Conservation (phyloP, 2,329 filamentous ascomycete species). For the Ophiosphaerella korrae region DNA sequence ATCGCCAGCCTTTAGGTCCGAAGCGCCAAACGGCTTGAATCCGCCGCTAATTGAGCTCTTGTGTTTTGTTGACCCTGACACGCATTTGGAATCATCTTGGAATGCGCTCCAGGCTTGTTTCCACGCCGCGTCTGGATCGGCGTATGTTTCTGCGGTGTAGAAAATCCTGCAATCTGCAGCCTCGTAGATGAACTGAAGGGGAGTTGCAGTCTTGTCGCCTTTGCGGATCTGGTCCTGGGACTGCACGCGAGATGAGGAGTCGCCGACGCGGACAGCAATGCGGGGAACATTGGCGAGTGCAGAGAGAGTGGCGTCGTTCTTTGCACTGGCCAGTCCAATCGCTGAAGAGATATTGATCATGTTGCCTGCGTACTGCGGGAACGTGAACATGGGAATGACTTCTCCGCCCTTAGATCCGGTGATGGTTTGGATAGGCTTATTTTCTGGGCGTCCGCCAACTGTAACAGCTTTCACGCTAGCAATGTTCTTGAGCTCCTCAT, state of each 20-base stretch:
- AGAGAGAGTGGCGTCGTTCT: slow-evolving; percentile 12
- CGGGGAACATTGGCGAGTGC: slow-evolving; percentile 20
- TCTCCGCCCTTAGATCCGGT: slow-evolving; percentile 64
- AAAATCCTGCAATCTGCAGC: slow-evolving; percentile 66
- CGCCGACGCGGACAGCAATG: slow-evolving; percentile 22
- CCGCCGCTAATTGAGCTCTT: slow-evolving; percentile 31
- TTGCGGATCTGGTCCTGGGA: slow-evolving; percentile 34
- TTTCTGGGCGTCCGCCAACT: slow-evolving; percentile 62
- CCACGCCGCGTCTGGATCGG: slow-evolving; percentile 59
- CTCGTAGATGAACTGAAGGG: slow-evolving; percentile 64
- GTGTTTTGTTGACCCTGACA: slow-evolving; percentile 28
- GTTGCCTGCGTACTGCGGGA: slow-evolving; percentile 20
- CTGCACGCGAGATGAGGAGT: slow-evolving; percentile 19
- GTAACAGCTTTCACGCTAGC: slow-evolving; percentile 60
- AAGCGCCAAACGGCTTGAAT: slow-evolving; percentile 30
- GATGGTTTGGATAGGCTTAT: slow-evolving; percentile 63
- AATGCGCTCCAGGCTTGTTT: slow-evolving; percentile 39
- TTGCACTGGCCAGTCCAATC: slow-evolving; percentile 9
- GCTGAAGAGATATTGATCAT: slow-evolving; percentile 20
- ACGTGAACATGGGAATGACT: slow-evolving; percentile 25
- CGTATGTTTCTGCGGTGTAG: slow-evolving; percentile 61
- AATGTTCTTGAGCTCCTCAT: slow-evolving; percentile 57
- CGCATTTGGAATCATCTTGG: slow-evolving; percentile 26
- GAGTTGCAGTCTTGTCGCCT: slow-evolving; percentile 43
- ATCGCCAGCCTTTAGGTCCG: slow-evolving; percentile 22